Conservation (phyloP, 768 basidiomycete species). For the Tylopilus subfusipes region DNA sequence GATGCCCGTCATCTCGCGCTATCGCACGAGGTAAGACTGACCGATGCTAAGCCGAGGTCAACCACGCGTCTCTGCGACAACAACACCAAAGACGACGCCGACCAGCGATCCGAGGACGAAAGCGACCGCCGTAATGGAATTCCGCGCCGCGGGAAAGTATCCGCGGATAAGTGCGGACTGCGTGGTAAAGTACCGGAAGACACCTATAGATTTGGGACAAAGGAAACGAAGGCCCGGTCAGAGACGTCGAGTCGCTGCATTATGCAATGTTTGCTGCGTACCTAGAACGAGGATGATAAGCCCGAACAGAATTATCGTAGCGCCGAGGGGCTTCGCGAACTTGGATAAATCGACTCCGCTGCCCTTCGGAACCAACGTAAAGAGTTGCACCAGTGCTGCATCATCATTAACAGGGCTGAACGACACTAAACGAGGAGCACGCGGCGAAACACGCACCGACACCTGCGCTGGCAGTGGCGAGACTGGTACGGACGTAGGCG, state of each 20-base stretch:
- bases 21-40: not conserved
- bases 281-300: conserved; percentile 48
- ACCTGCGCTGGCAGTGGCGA: conserved; percentile 55
- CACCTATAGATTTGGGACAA: conserved; percentile 32
- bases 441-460: conserved; percentile 43
- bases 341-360: conserved; percentile 12
- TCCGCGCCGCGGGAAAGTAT: conserved; percentile 52
- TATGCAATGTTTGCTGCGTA: conserved; percentile 18
- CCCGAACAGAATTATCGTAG: conserved; percentile 43
- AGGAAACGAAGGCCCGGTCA: not conserved
- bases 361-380: conserved; percentile 33
- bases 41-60: not conserved
- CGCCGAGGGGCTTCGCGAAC: conserved; percentile 53
- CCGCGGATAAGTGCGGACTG: conserved; percentile 49
- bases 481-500: conserved; percentile 62
- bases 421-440: too few species aligned
- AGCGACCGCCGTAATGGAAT: conserved; percentile 41
- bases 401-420: not conserved
- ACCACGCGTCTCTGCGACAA: conserved; percentile 31
- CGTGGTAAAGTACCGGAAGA: conserved; percentile 50
- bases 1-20: not conserved
- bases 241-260: not conserved
- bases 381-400: conserved; percentile 53
- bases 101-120: conserved; percentile 39
- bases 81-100: conserved; percentile 40